A percentile compares a stretch with the other conserved stretches of the same genome.
These are phyloP conservation scores for Aristolochia fimbriata DNA, from an alignment of 164 flowering plant genomes.

Conservation along the genomic window DNA sequence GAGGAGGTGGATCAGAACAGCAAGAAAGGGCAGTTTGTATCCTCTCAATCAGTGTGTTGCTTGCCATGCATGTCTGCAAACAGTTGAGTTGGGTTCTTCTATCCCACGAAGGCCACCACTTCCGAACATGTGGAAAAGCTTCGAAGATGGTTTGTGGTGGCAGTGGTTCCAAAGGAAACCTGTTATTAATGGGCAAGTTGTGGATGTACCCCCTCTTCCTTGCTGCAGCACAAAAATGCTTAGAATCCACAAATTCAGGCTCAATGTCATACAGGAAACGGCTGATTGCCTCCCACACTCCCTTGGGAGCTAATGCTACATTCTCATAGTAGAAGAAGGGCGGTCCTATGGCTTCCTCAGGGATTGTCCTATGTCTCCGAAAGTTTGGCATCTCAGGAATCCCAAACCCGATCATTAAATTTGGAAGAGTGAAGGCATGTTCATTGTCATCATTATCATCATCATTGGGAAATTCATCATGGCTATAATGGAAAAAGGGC, in stretches of 20 bases:
- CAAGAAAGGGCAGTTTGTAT: conserved; percentile 51
- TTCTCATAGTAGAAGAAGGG: conserved; percentile 92
- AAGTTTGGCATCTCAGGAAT: conserved; percentile 13
- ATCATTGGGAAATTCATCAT: conserved; percentile 8
- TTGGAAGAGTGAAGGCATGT: background rate
- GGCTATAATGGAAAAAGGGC: background rate
- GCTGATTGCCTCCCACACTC: conserved; percentile 78
- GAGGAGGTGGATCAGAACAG: conserved; percentile 50
- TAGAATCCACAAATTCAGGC: conserved; percentile 92
- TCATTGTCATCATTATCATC: conserved; percentile 1
- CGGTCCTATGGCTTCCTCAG: conserved; percentile 65
- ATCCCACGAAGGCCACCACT: conserved; percentile 98
- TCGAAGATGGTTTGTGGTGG: conserved; percentile 66
- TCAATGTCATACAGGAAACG: conserved; percentile 62
- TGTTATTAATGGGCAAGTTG: conserved; percentile 62
- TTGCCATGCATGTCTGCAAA: conserved; percentile 56
- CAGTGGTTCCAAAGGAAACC: conserved; percentile 62
- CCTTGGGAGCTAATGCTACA: conserved; percentile 87
- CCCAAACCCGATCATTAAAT: conserved; percentile 27
- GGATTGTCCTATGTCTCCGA: conserved; percentile 33
- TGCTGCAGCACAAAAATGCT: conserved; percentile 71
- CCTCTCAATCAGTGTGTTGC: conserved; percentile 71
- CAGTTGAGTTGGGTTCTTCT: conserved; percentile 68
- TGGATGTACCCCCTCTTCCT: conserved; percentile 92
- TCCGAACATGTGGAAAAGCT: conserved; percentile 63